Percentiles rank a stretch among this genome's conserved stretches.
phyloP scores from a whole-genome alignment of 78 protist species.

The Chrysochromulina parva region DNA sequence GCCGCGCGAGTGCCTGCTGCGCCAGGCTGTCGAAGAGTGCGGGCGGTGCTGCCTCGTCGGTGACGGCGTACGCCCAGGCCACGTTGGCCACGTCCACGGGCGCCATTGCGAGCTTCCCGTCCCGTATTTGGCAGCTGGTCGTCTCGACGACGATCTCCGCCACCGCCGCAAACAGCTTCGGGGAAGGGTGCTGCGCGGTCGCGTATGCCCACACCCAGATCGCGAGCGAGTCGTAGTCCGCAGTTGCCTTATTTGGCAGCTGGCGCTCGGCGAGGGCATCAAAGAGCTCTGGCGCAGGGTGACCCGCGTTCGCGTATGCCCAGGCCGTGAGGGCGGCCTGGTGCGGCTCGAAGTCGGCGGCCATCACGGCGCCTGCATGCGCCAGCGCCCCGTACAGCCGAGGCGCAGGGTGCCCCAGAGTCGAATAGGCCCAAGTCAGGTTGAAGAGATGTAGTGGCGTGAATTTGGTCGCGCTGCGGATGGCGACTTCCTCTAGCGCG shows the following conservation, averaged over 20 bases:
- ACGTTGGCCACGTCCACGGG: not conserved
- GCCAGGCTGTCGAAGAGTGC: not conserved
- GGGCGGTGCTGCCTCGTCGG: not conserved
- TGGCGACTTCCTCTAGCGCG: no score
- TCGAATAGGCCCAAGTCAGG: no score
- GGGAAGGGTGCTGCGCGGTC: not conserved
- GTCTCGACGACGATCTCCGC: not conserved
- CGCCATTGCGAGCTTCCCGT: no score
- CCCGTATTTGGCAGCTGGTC: no score
- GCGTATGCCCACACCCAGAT: not conserved
- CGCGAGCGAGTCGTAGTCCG: not conserved
- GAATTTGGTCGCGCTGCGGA: no score
- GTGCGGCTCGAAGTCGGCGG: not conserved
- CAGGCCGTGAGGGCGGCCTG: not conserved
- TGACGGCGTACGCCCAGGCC: not conserved
- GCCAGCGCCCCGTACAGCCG: no score
- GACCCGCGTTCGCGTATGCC: not conserved
- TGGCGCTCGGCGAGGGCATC: not conserved
- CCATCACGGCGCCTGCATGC: no score
- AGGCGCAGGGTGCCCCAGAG: no score
- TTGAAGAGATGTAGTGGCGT: no score
- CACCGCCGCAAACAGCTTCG: not conserved
- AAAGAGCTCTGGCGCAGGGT: not conserved
- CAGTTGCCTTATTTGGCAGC: not conserved
- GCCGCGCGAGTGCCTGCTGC: not conserved